phyloP scores from a whole-genome alignment of 1,139 yeast species.

The Citeromyces siamensis region DNA sequence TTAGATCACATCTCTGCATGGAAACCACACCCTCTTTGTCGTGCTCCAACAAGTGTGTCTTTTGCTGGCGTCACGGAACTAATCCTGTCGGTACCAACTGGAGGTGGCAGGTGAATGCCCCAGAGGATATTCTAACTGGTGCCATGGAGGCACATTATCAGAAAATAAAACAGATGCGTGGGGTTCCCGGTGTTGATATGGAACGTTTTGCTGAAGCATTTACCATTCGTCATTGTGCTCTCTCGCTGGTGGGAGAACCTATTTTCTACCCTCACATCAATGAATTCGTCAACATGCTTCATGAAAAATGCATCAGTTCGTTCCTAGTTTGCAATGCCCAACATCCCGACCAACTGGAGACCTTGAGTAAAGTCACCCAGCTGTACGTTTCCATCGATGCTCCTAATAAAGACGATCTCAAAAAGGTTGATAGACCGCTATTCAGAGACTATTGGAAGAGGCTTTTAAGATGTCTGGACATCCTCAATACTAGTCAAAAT shows the following conservation, averaged over 20 bases:
- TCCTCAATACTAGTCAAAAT: constrained; percentile 54
- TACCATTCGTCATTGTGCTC: constrained; percentile 80
- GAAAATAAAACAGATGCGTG: constrained; percentile 84
- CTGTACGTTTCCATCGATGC: constrained; percentile 91
- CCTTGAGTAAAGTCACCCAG: constrained; percentile 70
- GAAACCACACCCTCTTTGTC: constrained; percentile 91
- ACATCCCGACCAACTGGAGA: constrained; percentile 74
- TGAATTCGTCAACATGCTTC: constrained; percentile 71
- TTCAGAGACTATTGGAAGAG: constrained; percentile 93
- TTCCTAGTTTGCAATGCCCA: constrained; percentile 93
- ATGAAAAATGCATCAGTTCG: constrained; percentile 66
- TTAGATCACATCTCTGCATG: constrained; percentile 86
- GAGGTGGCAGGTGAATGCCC: constrained; percentile 94
- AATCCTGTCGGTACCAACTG: constrained; percentile 94
- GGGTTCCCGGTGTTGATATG: constrained; percentile 88
- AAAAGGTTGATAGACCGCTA: constrained; percentile 78
- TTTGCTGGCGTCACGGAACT: constrained; percentile 97
- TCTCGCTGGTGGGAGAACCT: constrained; percentile 90
- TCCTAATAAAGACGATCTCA: constrained; percentile 67
- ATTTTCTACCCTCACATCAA: constrained; percentile 87
- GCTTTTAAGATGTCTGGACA: constrained; percentile 68
- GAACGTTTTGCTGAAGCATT: constrained; percentile 89
- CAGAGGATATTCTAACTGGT: constrained; percentile 73
- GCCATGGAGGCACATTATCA: constrained; percentile 84
- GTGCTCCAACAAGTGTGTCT: constrained; percentile 91